phyloP scores from a whole-genome alignment of 2,329 filamentous ascomycete species.

The Alternaria triticina region DNA sequence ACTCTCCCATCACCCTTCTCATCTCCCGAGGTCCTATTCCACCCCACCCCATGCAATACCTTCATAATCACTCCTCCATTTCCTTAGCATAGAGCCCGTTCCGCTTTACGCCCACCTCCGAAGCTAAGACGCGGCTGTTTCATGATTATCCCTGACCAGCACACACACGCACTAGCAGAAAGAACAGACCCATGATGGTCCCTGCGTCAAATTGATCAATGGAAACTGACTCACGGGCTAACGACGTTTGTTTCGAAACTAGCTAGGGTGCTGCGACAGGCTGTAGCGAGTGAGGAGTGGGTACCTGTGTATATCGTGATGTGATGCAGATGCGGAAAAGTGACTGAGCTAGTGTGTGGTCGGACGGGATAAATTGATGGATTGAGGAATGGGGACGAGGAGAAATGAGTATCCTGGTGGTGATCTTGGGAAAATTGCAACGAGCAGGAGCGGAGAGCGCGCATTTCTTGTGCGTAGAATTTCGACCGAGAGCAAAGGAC shows the following conservation, averaged over 20 bases:
- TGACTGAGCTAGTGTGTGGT: too few relatives aligned
- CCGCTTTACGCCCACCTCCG: background rate
- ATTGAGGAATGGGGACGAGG: too few relatives aligned
- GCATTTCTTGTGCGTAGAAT: too few relatives aligned
- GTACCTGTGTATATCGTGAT: too few relatives aligned
- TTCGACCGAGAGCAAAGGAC: too few relatives aligned
- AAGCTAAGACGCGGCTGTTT: background rate
- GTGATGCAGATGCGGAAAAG: too few relatives aligned
- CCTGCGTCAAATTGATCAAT: background rate
- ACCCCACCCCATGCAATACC: background rate
- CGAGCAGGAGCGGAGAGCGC: too few relatives aligned
- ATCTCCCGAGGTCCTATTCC: background rate
- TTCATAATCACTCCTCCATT: background rate
- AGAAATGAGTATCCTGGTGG: too few relatives aligned
- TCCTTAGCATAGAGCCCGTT: background rate
- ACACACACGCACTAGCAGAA: background rate
- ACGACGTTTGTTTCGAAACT: background rate
- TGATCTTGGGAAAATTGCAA: too few relatives aligned
- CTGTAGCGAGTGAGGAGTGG: background rate
- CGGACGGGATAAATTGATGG: too few relatives aligned
- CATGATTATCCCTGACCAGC: background rate
- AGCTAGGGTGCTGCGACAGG: background rate
- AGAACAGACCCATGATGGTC: background rate
- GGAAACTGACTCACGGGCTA: background rate
- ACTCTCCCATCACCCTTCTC: background rate